phyloP scores from a whole-genome alignment of 2,329 filamentous ascomycete genomes.

The Acephala macrosclerotiorum region DNA sequence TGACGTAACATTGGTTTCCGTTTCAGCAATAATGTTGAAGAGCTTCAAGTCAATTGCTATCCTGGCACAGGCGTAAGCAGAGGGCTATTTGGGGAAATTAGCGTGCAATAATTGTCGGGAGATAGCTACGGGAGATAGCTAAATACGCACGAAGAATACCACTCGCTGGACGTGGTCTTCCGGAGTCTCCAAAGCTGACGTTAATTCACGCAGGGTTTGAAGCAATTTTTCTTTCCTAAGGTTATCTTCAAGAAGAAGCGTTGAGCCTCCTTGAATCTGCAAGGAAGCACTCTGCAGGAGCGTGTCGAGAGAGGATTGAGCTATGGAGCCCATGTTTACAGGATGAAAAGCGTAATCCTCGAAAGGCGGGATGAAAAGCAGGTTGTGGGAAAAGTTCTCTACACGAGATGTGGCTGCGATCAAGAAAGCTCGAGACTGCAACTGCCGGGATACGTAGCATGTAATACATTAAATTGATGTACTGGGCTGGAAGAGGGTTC shows the following conservation, averaged over 20 bases:
- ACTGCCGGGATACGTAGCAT: too few relatives aligned
- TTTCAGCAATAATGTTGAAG: constrained; percentile 19
- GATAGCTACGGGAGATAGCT: too few relatives aligned
- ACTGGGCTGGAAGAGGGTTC: too few relatives aligned
- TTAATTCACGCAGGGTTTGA: constrained; percentile 11
- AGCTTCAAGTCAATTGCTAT: constrained; percentile 27
- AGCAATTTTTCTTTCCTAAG: constrained; percentile 7
- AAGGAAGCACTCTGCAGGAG: constrained; percentile 1
- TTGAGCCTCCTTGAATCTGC: background rate
- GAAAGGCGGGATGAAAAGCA: too few relatives aligned
- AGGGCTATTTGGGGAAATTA: constrained; percentile 8
- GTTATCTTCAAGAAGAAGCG: background rate
- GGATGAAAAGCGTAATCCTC: background rate
- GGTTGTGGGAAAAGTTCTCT: too few relatives aligned
- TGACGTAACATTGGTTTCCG: constrained; percentile 12
- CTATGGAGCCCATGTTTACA: constrained; percentile 3
- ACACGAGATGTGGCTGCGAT: too few relatives aligned
- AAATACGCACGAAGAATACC: constrained; percentile 14
- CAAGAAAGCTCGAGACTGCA: too few relatives aligned
- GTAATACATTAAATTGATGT: too few relatives aligned
- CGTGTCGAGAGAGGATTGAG: background rate
- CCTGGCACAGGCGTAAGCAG: constrained; percentile 18
- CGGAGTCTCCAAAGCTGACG: constrained; percentile 7
- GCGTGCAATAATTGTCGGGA: background rate
- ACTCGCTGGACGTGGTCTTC: constrained; percentile 14